Evolutionary conservation across 164 flowering plant species (phyloP).

Genomic region (Vitis rotundifolia): DNA sequence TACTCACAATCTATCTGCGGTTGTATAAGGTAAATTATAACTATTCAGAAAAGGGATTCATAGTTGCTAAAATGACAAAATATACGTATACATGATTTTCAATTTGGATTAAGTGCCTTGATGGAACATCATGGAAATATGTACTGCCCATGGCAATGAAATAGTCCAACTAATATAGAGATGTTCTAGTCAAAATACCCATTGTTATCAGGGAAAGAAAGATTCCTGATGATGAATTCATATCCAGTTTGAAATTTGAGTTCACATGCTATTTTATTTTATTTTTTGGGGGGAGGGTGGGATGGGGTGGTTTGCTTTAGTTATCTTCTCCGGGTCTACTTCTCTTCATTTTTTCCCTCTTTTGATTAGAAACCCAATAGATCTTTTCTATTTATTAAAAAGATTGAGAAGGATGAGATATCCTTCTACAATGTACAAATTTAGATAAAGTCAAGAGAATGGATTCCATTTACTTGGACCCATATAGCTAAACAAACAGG

Average conservation of each 20-base stretch:
- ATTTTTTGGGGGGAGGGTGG: too few species aligned
- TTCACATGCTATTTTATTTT: not conserved
- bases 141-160: not conserved
- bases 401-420: too few species aligned
- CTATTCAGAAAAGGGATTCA: not conserved
- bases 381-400: too few species aligned
- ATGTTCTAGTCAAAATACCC: not conserved
- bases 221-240: not conserved
- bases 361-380: too few species aligned
- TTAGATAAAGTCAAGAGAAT: too few species aligned
- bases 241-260: not conserved
- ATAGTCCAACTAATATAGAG: not conserved
- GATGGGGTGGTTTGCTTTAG: too few species aligned
- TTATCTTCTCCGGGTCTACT: too few species aligned
- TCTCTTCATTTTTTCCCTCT: too few species aligned
- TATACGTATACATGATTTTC: not conserved
- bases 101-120: not conserved
- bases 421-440: too few species aligned
- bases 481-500: too few species aligned
- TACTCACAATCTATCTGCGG: not conserved
- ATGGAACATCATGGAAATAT: not conserved
- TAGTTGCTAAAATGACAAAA: not conserved
- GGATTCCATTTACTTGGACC: too few species aligned
- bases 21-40: not conserved
- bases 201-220: not conserved